Base-by-base conservation (phyloP, 257 asterid species). In the Capsicum chinense region DNA sequence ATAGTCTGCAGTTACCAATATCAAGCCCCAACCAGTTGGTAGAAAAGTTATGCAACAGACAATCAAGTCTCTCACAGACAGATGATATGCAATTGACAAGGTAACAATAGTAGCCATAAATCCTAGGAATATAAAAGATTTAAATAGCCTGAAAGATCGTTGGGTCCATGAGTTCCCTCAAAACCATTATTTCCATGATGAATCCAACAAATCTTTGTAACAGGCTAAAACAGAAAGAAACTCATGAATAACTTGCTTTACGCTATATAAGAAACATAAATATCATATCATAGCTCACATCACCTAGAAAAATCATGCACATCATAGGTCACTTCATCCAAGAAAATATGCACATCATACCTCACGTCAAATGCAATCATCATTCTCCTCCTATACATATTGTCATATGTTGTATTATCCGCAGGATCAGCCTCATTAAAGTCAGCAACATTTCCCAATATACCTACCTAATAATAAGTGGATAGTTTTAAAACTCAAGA, bases 351-450 rank as follows among this genome's bases (percentile, higher is more conserved):
- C 73, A 56, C 76, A 73, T 35, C 85, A 81, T 88, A 94, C 99
- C 99, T 95, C 99, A 95, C 92, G 86, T 95, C 99, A 91, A 95
- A 95, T 74, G 96, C 98, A 84, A 94, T 95, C 98, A 95, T 95
- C 98, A 94, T 92, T 84, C 89, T 90, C 86, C 97, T 89, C 87
- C 98, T 91, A 84, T 90, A 94, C 69, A 84, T 57, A 76, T 86
- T 81, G 88, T 88, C 88, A 60, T 86, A 89, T 62, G 88, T 70
- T 86, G 88, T 90, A 87, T 82, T 84, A 76, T 88, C 92, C 83
- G 89, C 94, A 52, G 90, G 85, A 68, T 80, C 86, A 79, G 87
- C 89, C 84, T 94, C 94, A 64, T 89, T 87, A 87, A 95, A 91
- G 87, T 94, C 96, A 52, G 94, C 93, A 82, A 98, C 96, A 92